These are phyloP conservation scores for Pleurotus cornucopiae DNA, from an alignment of 768 basidiomycete genomes.

Conservation along the genomic window DNA sequence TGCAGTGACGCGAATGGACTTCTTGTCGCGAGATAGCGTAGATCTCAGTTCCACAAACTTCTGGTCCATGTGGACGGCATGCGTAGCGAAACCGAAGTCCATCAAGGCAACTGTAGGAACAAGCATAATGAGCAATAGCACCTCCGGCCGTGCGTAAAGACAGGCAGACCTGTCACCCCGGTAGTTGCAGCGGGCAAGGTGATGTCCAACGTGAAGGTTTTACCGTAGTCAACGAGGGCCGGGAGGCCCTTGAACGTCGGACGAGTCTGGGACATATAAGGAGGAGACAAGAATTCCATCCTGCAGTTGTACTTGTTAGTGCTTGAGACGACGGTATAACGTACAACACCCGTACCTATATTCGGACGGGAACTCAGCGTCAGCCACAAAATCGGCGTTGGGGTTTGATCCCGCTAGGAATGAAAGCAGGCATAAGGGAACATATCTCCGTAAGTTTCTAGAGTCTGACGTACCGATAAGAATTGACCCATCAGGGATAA, in stretches of 20 bases:
- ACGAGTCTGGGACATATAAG: conserved; percentile 33
- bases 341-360: conserved; percentile 19
- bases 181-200: conserved; percentile 23
- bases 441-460: background rate
- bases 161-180: conserved; percentile 23
- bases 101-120: conserved; percentile 28
- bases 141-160: background rate
- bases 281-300: conserved; percentile 36
- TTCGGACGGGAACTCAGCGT: conserved; percentile 23
- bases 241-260: conserved; percentile 30
- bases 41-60: conserved; percentile 32
- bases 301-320: conserved; percentile 12
- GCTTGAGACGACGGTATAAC: no score
- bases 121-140: background rate
- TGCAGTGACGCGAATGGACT: conserved; percentile 26
- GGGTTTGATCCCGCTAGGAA: conserved; percentile 42
- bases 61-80: conserved; percentile 35
- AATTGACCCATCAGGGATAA: conserved; percentile 26
- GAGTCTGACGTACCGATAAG: conserved; percentile 16
- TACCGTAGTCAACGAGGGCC: conserved; percentile 29
- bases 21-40: conserved; percentile 23
- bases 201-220: conserved; percentile 28
- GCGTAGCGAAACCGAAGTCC: conserved; percentile 39
- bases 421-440: background rate
- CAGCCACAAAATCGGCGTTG: conserved; percentile 22